Percentiles rank a stretch among this genome's conserved stretches.
Evolutionary conservation across 1,284 basidiomycete species (phyloP).

Genomic region (Melampsora occidentalis): DNA sequence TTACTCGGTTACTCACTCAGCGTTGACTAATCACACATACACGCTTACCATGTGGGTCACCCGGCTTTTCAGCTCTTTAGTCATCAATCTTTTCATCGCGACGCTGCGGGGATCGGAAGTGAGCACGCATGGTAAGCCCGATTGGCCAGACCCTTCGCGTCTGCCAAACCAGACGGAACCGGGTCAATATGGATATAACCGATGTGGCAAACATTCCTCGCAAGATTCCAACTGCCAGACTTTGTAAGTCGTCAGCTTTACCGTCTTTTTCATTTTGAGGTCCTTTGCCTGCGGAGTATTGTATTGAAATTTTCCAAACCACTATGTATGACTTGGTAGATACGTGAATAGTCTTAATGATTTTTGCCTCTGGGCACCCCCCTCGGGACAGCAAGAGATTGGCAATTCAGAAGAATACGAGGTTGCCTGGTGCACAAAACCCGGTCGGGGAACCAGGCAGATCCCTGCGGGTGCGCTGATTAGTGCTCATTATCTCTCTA

Average conservation of each 20-base stretch:
- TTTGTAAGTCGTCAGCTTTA: background rate
- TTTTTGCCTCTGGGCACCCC: slow-evolving; percentile 12
- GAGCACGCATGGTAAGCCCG: background rate
- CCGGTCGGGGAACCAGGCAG: background rate
- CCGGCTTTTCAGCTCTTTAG: too few relatives aligned
- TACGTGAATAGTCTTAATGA: slow-evolving; percentile 1
- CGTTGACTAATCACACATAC: too few relatives aligned
- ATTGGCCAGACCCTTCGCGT: background rate
- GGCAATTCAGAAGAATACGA: slow-evolving; percentile 1
- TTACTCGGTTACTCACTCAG: too few relatives aligned
- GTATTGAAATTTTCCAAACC: background rate
- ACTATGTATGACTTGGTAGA: background rate
- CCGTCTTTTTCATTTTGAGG: background rate
- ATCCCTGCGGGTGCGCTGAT: background rate
- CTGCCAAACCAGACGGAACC: background rate
- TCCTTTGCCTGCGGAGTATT: background rate
- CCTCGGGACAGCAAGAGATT: background rate
- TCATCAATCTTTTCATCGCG: too few relatives aligned
- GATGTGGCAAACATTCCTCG: background rate
- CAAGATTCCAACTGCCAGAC: slow-evolving; percentile 13
- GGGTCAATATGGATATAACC: slow-evolving; percentile 4
- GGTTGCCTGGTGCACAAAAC: slow-evolving; percentile 8
- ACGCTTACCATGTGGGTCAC: too few relatives aligned
- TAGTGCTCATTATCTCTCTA: slow-evolving; percentile 5
- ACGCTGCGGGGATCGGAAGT: too few relatives aligned